Evolutionary conservation across 2,329 filamentous ascomycete genomes (phyloP).

Genomic region (Talaromyces sp.): DNA sequence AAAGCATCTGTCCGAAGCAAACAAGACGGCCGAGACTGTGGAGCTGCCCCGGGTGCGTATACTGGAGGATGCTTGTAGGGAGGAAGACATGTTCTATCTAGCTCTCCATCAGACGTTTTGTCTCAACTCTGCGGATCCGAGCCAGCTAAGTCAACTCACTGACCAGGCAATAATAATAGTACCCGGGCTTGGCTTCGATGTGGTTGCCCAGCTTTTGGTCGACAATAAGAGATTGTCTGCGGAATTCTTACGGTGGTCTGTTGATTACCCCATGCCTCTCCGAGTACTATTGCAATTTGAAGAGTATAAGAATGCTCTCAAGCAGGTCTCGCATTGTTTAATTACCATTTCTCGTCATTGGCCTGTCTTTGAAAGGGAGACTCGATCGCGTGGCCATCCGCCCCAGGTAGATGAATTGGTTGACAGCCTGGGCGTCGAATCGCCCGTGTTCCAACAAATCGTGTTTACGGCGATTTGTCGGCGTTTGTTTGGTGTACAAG

Average conservation of each 20-base stretch:
- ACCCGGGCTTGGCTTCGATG: constrained; percentile 31
- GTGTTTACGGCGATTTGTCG: constrained; percentile 48
- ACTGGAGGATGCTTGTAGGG: constrained; percentile 56
- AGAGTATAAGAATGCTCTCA: constrained; percentile 34
- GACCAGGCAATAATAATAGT: constrained; percentile 31
- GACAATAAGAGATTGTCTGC: constrained; percentile 45
- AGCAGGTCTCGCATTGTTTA: constrained; percentile 49
- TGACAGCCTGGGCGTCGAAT: constrained; percentile 49
- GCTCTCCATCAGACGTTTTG: constrained; percentile 66
- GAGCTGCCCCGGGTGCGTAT: constrained; percentile 52
- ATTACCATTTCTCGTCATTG: constrained; percentile 45
- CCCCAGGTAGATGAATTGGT: constrained; percentile 59
- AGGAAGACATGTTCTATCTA: constrained; percentile 63
- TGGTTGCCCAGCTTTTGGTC: constrained; percentile 48
- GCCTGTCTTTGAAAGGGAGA: constrained; percentile 36
- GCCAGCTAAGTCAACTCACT: constrained; percentile 39
- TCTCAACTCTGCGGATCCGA: constrained; percentile 48
- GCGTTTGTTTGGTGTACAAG: constrained; percentile 24
- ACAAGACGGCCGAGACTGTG: constrained; percentile 34
- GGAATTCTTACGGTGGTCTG: constrained; percentile 47
- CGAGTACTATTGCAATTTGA: constrained; percentile 31
- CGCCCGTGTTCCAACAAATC: constrained; percentile 53
- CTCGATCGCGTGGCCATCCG: constrained; percentile 47
- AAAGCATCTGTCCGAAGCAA: constrained; percentile 28
- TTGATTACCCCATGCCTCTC: constrained; percentile 48